A percentile compares a stretch with the other conserved stretches of the same genome.
phyloP scores from a whole-genome alignment of 176 grass and related monocot species.

The Dactylis glomerata region DNA sequence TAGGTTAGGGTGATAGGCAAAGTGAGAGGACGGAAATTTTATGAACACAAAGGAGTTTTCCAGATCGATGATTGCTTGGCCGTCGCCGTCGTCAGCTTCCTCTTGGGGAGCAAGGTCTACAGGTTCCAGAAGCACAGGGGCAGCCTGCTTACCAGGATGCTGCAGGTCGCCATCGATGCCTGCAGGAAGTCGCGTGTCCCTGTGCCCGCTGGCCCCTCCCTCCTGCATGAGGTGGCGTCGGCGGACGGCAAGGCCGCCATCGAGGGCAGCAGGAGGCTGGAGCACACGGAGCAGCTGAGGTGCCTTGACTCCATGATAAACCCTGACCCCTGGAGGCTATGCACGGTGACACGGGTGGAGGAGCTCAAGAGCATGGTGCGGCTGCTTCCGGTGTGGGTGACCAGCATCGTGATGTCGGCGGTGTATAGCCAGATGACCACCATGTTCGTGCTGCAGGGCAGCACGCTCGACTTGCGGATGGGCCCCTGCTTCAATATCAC shows the following conservation, averaged over 20 bases:
- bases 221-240: slow-evolving; percentile 25
- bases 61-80: too few species aligned
- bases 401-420: slow-evolving; percentile 46
- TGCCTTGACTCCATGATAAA: slow-evolving; percentile 38
- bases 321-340: slow-evolving; percentile 44
- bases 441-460: slow-evolving; percentile 69
- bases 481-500: slow-evolving; percentile 55
- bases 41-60: too few species aligned
- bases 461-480: slow-evolving; percentile 51
- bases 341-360: slow-evolving; percentile 90
- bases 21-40: too few species aligned
- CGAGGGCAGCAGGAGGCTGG: slow-evolving; percentile 43
- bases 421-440: slow-evolving; percentile 71
- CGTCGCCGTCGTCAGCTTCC: slow-evolving; percentile 40
- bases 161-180: slow-evolving; percentile 35
- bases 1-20: too few species aligned
- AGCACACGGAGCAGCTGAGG: slow-evolving; percentile 47
- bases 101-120: slow-evolving; percentile 38
- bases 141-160: slow-evolving; percentile 48
- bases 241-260: slow-evolving; percentile 34
- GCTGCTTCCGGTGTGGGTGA: slow-evolving; percentile 59
- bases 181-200: slow-evolving; percentile 27
- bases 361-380: slow-evolving; percentile 57
- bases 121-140: slow-evolving; percentile 51
- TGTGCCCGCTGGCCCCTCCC: slow-evolving; percentile 18